Evolutionary conservation across 2,329 filamentous ascomycete genomes (phyloP), one percentile per base, ranked within the genome.

Genomic region (Fusarium torulosum): DNA sequence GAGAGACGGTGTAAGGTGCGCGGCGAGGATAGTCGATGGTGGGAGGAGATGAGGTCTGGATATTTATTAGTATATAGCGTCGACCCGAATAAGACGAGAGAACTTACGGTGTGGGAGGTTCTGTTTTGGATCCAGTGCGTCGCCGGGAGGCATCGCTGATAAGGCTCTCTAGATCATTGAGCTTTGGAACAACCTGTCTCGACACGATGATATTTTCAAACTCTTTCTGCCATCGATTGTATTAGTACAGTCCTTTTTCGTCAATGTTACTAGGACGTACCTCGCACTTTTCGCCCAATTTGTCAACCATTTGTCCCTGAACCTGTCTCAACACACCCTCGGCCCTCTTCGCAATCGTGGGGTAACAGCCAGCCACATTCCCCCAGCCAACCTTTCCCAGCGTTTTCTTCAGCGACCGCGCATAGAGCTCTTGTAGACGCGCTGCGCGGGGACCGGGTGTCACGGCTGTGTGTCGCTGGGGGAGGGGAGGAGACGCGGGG

Each of bases 281-380:
- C 75, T 82, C 79, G 67, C 86, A 88, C 62, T 87, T 82, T 66
- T 81, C 79, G 21, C 81, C 79, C 63, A 90, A 75, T 67, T 85
- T 80, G 15, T 82, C 83, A 13, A 88, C 83, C 84, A 90, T 87
- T 73, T 86, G 84, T 53, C 77, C 75, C 79, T 89, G 87, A 40
- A 89, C 83, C 66, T 83, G 81, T 64, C 79, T 79, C 70, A 90
- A 79, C 37, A 84, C 81, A 9, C 76, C 78, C 23, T 85, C 84
- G 20, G 86, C 82, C 63, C 81, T 78, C 38, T 77, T 74, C 19
- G 85, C 83, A n/a, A 89, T 80, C 20, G 84, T 87, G 42, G 88
- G 88, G 75, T 88, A 90, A 77, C 88, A 90, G 3, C 83, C 80
- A 3, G 84, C 83, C 69, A 90, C 85, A 74, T 86, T 87, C 47